phyloP scores from a whole-genome alignment of 257 asterid genomes.

The Vinca minor region DNA sequence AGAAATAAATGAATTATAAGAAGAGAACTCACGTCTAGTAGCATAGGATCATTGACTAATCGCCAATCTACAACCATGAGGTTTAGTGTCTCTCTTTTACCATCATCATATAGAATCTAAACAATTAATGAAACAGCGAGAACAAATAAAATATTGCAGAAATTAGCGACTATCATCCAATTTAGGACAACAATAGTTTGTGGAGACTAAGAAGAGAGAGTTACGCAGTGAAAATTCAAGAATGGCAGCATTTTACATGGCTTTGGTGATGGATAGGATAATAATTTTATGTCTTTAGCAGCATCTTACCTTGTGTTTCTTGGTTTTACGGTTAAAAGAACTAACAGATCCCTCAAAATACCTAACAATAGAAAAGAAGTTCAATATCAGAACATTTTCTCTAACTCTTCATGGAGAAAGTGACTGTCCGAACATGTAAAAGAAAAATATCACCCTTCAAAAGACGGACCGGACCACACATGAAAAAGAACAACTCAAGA shows the following conservation, averaged over 20 bases:
- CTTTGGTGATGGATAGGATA: background rate
- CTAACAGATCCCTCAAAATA: background rate
- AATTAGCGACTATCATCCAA: background rate
- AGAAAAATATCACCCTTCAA: background rate
- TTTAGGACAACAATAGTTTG: background rate
- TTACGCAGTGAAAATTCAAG: background rate
- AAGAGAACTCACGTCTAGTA: background rate
- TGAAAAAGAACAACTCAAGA: background rate
- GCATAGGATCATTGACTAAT: background rate
- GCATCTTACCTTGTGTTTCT: background rate
- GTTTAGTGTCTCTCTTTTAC: constrained; percentile 1
- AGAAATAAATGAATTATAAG: background rate
- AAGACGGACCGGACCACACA: background rate
- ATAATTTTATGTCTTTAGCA: background rate
- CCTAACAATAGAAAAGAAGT: background rate
- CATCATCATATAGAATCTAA: constrained; percentile 5
- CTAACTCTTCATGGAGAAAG: background rate
- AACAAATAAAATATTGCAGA: background rate
- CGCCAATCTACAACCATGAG: constrained; percentile 3
- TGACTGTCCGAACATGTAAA: background rate
- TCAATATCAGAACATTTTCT: background rate
- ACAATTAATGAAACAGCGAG: background rate
- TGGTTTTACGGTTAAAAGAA: background rate
- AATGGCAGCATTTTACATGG: no score
- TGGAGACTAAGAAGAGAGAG: background rate